Evolutionary conservation across 176 grass and related monocot species (phyloP).

Genomic region (Thinopyrum elongatum): DNA sequence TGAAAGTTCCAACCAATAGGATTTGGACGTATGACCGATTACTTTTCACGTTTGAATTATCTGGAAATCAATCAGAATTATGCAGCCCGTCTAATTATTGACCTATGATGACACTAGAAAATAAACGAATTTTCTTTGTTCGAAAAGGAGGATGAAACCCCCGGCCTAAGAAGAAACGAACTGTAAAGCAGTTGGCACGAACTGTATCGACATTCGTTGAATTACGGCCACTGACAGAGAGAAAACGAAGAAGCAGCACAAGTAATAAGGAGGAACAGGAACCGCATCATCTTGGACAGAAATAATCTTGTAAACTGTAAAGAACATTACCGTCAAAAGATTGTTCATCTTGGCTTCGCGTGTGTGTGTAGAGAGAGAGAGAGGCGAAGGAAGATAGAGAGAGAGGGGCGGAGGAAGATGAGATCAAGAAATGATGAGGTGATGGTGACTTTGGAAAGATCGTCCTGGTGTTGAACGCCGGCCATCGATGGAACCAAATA

Average conservation of each 20-base stretch:
- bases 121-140: background rate
- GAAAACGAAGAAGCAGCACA: background rate
- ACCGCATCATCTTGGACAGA: background rate
- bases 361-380: background rate
- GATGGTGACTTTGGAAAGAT: slow-evolving; percentile 2
- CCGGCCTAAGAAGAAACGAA: background rate
- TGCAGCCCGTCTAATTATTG: background rate
- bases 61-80: background rate
- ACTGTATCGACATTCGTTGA: background rate
- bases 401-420: background rate
- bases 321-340: slow-evolving; percentile 55
- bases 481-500: slow-evolving; percentile 43
- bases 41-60: background rate
- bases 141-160: background rate
- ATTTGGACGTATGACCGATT: background rate
- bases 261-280: background rate
- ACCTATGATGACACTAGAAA: background rate
- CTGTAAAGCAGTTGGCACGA: background rate
- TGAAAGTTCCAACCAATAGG: background rate
- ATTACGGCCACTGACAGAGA: background rate
- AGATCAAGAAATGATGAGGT: background rate
- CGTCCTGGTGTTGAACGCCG: slow-evolving; percentile 27
- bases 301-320: slow-evolving; percentile 1
- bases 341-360: slow-evolving; percentile 45
- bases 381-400: background rate